phyloP scores from a whole-genome alignment of 768 basidiomycete species.

The Lentinus brumalis region DNA sequence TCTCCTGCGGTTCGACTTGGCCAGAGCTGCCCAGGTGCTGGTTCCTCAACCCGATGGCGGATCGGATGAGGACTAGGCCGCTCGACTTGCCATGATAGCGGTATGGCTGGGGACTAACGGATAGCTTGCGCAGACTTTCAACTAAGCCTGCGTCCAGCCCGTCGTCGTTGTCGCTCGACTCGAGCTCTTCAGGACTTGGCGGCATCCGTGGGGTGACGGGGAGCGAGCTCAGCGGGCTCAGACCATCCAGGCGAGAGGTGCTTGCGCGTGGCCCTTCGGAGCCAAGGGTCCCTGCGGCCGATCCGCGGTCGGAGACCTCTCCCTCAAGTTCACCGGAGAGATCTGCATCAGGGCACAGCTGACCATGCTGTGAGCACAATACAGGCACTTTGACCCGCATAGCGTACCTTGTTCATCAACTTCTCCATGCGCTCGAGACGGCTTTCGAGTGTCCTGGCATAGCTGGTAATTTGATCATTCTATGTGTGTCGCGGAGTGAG shows the following conservation, averaged over 20 bases:
- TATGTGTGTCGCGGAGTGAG: too few relatives aligned
- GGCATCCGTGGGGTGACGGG: not conserved
- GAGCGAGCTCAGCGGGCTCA: not conserved
- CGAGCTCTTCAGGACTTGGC: not conserved
- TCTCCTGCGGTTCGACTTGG: not conserved
- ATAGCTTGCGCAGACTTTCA: not conserved
- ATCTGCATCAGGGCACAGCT: not conserved
- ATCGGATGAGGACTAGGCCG: not conserved
- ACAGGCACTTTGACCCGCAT: not conserved
- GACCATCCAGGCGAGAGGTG: not conserved
- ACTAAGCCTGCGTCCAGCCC: not conserved
- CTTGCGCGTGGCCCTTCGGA: not conserved
- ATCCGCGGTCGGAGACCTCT: not conserved
- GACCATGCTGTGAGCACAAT: too few relatives aligned
- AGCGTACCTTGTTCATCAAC: not conserved
- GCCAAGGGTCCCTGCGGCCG: not conserved
- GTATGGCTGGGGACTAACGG: not conserved
- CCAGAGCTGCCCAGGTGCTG: not conserved
- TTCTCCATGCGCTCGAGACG: conserved; percentile 3
- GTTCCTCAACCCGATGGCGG: not conserved
- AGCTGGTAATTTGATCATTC: not conserved
- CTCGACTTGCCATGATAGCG: conserved; percentile 1
- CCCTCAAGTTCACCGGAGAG: not conserved
- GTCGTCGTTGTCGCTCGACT: not conserved
- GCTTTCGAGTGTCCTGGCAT: conserved; percentile 1